Percentiles rank a stretch among this genome's conserved stretches.
Conservation (phyloP, 805 yeast genomes). For the Ogataea salicorniae region DNA sequence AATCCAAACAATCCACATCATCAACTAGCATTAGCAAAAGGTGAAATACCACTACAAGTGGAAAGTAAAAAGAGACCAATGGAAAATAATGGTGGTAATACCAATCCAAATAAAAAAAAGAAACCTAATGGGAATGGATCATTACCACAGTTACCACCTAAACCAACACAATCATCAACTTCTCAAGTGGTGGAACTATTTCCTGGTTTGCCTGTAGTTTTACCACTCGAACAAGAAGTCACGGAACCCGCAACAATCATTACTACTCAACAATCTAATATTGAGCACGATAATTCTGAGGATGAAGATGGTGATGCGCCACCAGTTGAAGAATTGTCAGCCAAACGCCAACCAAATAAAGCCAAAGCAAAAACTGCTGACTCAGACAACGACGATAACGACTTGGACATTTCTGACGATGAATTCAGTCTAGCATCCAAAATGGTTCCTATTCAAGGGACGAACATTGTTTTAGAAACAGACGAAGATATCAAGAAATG, state of each 20-base stretch:
- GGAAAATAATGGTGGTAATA: not conserved
- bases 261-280: not conserved
- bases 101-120: not conserved
- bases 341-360: too few species aligned
- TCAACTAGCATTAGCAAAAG: not conserved
- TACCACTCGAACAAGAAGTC: not conserved
- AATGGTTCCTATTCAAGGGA: conserved; percentile 46
- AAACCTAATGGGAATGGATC: not conserved
- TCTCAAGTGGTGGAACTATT: not conserved
- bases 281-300: not conserved
- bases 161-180: not conserved
- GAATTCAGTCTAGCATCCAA: conserved; percentile 5
- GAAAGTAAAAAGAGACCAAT: not conserved
- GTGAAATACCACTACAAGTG: too few species aligned
- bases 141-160: not conserved
- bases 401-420: conserved; percentile 8
- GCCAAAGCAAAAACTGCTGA: not conserved
- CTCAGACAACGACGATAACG: not conserved
- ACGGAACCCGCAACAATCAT: not conserved
- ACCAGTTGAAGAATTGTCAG: too few species aligned
- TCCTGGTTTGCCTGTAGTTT: not conserved
- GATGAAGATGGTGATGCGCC: too few species aligned
- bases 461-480: conserved; percentile 58
- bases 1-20: not conserved
- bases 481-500: conserved; percentile 80